Evolutionary conservation across 176 grass and related monocot genomes (phyloP).

Genomic region (Lolium rigidum): DNA sequence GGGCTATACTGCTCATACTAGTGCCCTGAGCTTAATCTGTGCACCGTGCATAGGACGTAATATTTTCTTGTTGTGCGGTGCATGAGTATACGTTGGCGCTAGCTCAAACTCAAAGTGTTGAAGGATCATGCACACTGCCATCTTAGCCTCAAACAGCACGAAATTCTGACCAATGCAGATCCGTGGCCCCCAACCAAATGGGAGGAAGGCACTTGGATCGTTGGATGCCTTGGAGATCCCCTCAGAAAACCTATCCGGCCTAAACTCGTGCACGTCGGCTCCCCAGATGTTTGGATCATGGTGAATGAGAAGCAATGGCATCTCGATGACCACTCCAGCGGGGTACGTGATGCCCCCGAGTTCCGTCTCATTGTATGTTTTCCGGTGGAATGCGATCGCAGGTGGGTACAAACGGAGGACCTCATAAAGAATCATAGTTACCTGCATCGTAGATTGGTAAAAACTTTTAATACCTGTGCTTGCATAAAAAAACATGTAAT

Average conservation of each 20-base stretch:
- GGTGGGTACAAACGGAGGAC: conserved; percentile 14
- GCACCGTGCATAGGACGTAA: neutral
- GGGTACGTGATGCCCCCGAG: conserved; percentile 9
- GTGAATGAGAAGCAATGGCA: conserved; percentile 28
- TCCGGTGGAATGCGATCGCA: neutral
- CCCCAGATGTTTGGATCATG: conserved; percentile 44
- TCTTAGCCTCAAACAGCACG: neutral
- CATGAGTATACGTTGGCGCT: neutral
- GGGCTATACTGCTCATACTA: neutral
- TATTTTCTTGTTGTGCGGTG: neutral
- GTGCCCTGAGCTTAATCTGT: neutral
- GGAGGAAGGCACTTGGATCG: neutral
- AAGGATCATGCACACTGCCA: conserved; percentile 13
- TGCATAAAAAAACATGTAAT: neutral
- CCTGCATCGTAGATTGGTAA: neutral
- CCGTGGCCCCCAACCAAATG: conserved; percentile 16
- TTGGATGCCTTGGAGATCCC: neutral
- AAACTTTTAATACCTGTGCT: neutral
- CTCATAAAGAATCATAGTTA: conserved; percentile 16
- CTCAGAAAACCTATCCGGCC: neutral
- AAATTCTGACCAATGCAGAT: conserved; percentile 17
- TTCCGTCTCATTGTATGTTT: conserved; percentile 3
- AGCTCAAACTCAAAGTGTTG: neutral
- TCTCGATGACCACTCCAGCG: conserved; percentile 9
- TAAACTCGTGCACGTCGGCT: neutral